Base-by-base conservation (phyloP, 2,329 filamentous ascomycete genomes). In the Cladosporium sp. region DNA sequence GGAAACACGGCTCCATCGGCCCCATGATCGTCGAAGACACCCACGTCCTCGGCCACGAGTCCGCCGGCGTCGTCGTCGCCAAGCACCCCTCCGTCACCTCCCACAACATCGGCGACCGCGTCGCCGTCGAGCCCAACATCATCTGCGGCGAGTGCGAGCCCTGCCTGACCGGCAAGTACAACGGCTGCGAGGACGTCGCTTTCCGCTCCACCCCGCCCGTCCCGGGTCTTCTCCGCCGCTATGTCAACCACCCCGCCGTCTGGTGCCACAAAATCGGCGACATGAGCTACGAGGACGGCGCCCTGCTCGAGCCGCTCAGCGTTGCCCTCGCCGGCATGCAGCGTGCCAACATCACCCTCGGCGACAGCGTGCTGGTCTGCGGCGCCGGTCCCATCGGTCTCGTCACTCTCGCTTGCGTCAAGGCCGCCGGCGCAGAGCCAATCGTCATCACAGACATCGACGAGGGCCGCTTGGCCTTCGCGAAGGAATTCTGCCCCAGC, bases 251-350 rank as follows among this genome's bases (percentile, higher is more conserved):
- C 75, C 91, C 89, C 2, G 90, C 91, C 16, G 78, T 86, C 46
- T 96, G 91, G 90, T 96, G 92, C 74, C 89, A 96, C 77, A 95
- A 95, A 78, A 93, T 97, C 62, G 89, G 88, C 44, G 77, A 88
- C 70, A 91, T 97, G 86, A 86, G 84, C 52, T 97, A 84, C 67
- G 92, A 97, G 74, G 83, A 95, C 66, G 93, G 92, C 49, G 87
- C 91, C 11, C 79, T 96, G 73, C 77, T 97, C 41, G 93, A 97
- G 75, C 92, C 92, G 1, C 78, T 97, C 48, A 88, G 84, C 60
- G 93, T 97, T 4, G 89, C 90, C 3, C 79, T 97, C 37, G 91
- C 92, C 2, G 90, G 87, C 11, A 82, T 97, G 72, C 87, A 95
- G 70, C 79, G 92, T 58, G 87, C 89, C 50, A 82, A 84, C 54